Percentiles rank a stretch among this genome's conserved stretches.
Conservation (phyloP, 2,329 filamentous ascomycete genomes). For the Hypoxylon sp. region DNA sequence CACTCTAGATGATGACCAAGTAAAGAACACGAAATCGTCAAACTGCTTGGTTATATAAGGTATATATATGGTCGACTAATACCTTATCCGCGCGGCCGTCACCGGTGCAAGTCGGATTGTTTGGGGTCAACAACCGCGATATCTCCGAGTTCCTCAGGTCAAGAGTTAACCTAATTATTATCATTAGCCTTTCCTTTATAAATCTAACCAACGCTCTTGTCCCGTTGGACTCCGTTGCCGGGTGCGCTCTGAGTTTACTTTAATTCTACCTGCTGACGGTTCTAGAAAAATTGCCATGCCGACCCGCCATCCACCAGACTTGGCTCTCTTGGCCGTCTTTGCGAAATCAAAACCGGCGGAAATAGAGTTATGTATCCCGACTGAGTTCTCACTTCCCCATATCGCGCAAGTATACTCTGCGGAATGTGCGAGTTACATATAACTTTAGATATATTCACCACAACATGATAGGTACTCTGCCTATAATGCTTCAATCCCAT, state of each 20-base stretch:
- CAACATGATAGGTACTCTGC: neutral
- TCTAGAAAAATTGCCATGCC: neutral
- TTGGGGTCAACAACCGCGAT: neutral
- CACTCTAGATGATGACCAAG: neutral
- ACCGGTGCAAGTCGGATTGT: neutral
- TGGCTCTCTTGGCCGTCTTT: neutral
- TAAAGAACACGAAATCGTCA: neutral
- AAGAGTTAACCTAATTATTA: neutral
- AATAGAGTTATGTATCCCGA: conserved; percentile 8
- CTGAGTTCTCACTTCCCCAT: neutral
- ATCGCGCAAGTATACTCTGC: neutral
- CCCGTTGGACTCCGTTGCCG: neutral
- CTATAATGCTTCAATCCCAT: neutral
- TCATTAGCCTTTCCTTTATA: neutral
- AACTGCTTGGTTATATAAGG: neutral
- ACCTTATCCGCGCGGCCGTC: neutral
- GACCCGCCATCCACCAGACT: neutral
- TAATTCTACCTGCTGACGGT: neutral
- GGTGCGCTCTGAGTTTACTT: neutral
- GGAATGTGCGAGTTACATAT: neutral
- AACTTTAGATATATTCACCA: neutral
- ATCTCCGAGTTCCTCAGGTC: neutral
- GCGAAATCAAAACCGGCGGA: neutral
- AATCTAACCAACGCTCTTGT: neutral
- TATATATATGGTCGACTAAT: neutral